Conservation (phyloP, 2,329 filamentous ascomycete species). For the Hypoxylon sp. region DNA sequence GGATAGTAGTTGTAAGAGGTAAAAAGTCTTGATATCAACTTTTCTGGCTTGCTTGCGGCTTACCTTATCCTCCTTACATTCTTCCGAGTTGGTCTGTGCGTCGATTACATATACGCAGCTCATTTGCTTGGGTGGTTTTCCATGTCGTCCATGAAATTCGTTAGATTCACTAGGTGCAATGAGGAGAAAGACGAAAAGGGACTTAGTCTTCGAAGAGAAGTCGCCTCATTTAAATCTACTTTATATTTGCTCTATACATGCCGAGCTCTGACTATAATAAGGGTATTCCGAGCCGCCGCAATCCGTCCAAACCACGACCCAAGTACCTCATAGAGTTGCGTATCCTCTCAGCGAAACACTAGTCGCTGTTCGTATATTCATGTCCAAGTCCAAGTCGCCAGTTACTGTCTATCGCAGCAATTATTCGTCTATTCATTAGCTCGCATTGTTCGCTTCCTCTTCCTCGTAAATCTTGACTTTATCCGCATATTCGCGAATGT, state of each 20-base stretch:
- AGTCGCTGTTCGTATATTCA: conserved; percentile 4
- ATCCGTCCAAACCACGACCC: conserved; percentile 4
- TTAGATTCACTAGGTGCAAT: no score
- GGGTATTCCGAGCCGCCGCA: conserved; percentile 22
- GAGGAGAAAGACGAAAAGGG: not conserved
- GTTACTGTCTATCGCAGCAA: conserved; percentile 1
- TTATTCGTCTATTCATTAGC: conserved; percentile 18
- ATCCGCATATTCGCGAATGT: conserved; percentile 82
- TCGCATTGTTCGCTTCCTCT: conserved; percentile 51
- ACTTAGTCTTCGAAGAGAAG: not conserved
- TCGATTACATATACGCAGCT: no score
- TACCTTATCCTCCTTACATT: no score
- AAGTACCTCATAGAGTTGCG: not conserved
- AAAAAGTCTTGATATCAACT: not conserved
- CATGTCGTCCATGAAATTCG: no score
- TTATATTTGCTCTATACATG: conserved; percentile 10
- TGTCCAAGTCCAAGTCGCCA: conserved; percentile 9
- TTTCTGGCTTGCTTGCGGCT: not conserved
- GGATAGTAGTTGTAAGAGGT: not conserved
- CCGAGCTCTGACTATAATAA: not conserved
- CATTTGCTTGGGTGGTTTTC: no score
- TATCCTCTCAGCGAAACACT: conserved; percentile 7
- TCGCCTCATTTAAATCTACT: not conserved
- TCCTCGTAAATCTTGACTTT: conserved; percentile 86
- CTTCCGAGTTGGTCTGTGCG: conserved; percentile 19